Evolutionary conservation across 2,329 filamentous ascomycete genomes (phyloP).

Genomic region (Paraphaeosphaeria minitans): DNA sequence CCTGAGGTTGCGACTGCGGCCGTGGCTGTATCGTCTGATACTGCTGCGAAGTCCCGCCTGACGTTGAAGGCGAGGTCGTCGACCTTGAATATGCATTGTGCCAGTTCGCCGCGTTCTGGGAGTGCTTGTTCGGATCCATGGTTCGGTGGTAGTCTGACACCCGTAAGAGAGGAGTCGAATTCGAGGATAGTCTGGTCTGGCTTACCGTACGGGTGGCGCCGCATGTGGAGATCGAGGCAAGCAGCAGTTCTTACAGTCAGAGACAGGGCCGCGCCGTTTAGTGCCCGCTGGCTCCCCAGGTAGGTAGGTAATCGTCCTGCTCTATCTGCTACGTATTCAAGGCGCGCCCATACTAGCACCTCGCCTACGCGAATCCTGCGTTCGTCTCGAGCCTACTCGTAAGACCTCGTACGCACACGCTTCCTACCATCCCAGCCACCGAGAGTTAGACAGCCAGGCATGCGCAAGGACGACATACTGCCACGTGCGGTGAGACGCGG

Average conservation of each 20-base stretch:
- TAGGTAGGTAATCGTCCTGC: not conserved
- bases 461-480: not conserved
- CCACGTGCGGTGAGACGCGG: not conserved
- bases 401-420: not conserved
- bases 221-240: not conserved
- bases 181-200: not conserved
- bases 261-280: not conserved
- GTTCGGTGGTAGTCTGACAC: not conserved
- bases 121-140: not conserved
- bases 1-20: not conserved
- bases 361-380: not conserved
- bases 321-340: not conserved
- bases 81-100: not conserved
- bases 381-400: not conserved
- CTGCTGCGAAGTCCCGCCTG: not conserved
- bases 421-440: not conserved
- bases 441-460: not conserved
- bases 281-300: too few relatives aligned
- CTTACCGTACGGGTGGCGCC: not conserved
- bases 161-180: not conserved
- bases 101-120: not conserved
- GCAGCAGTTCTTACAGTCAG: not conserved
- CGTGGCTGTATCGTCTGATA: constrained; percentile 5
- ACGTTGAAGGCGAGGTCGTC: not conserved
- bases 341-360: not conserved